These are phyloP conservation scores for Zygnema circumcarinatum DNA, from an alignment of 139 green algal species.

Conservation along the genomic window DNA sequence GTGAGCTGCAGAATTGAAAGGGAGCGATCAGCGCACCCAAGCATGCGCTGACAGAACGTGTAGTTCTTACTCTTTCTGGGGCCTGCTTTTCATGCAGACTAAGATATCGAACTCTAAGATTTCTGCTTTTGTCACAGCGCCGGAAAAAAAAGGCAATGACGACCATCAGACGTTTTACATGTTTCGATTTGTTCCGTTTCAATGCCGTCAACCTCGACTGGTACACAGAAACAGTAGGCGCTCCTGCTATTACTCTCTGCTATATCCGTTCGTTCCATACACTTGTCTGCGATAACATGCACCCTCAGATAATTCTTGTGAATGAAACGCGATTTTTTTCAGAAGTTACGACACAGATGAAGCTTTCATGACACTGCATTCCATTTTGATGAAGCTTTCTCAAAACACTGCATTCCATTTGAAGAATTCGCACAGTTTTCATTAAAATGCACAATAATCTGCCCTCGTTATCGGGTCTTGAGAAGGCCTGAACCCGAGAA, in stretches of 20 bases:
- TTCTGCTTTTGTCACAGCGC: too few relatives aligned
- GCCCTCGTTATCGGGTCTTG: neutral
- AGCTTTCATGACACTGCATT: neutral
- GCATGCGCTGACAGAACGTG: too few relatives aligned
- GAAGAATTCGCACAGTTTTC: neutral
- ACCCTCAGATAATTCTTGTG: too few relatives aligned
- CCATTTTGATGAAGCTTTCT: neutral
- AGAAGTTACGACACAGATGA: neutral
- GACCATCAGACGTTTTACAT: constrained; percentile 85
- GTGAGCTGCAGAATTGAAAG: too few relatives aligned
- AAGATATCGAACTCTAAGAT: too few relatives aligned
- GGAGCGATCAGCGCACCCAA: too few relatives aligned
- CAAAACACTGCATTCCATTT: neutral
- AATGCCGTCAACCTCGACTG: constrained; percentile 97
- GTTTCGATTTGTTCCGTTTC: constrained; percentile 92
- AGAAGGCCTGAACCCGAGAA: too few relatives aligned
- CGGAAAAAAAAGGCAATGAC: neutral
- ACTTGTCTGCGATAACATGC: too few relatives aligned
- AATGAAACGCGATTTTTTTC: constrained; percentile 5
- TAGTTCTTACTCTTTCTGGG: too few relatives aligned
- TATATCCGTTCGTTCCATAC: neutral
- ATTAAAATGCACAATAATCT: neutral
- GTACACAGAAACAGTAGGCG: constrained; percentile 89
- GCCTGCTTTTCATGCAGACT: too few relatives aligned
- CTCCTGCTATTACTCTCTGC: constrained; percentile 28